Evolutionary conservation across 805 yeast species (phyloP), one percentile per base, ranked within the genome.

Genomic region (Yarrowia hollandica): DNA sequence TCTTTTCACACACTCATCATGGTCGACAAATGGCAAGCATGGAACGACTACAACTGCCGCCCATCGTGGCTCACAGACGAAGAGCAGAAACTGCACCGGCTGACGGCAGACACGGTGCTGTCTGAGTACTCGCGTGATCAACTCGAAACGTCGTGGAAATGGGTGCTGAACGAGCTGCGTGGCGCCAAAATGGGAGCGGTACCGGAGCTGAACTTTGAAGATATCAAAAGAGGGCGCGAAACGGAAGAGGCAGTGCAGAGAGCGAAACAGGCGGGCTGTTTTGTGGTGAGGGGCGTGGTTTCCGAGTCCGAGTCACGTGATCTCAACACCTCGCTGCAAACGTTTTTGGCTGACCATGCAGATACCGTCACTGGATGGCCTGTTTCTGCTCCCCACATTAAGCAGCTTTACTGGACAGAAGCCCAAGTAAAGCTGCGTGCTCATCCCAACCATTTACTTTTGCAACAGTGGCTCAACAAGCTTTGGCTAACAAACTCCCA

Each of bases 341-440:
- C 16, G 7, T 44, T 12, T 19, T n/a, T 44, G 1, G 8, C 23
- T 0, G 26, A n/a, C 4, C 7, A 44, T 10, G 6, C 7, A 4
- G 35, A 28, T 8, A 3, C 35, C 16, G 9, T 44, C 19, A 8
- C 35, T 1, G 52, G 52, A 1, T 44, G 52, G 52, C 52, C 52
- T 4, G n/a, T 3, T 3, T 34, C 14, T 1, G 25, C 23, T 18
- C 52, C 52, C 4, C 35, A 44, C 6, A 44, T 44, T n/a, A 44
- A 44, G 10, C 35, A 44, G n/a, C 26, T 44, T 6, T 44, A 44
- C 25, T 44, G 52, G 52, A 44, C 52, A 0, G 52, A 44, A 3
- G 35, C 52, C 8, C 52, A 44, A 14, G 52, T 44, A 1, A 28
- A 19, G 26, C 12, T 44, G 18, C 25, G 52, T 3, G 34, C 52